Base-by-base conservation (phyloP, 139 green algal genomes). In the Chlamydomonas sphaeroides region DNA sequence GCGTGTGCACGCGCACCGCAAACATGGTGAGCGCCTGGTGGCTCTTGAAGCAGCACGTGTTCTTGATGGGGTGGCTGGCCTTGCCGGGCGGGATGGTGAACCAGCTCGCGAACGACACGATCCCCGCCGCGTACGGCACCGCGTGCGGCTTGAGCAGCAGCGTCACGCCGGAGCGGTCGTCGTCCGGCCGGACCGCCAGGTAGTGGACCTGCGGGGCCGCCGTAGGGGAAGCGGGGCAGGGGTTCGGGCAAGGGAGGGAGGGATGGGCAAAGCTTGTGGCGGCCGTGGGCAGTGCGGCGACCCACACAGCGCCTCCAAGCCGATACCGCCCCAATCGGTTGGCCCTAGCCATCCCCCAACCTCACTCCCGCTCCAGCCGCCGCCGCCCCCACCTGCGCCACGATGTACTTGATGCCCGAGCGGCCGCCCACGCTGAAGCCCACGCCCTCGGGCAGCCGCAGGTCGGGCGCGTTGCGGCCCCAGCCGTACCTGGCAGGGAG, bases 1-100 rank as follows among this genome's bases (percentile, higher is more conserved):
- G 95, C 0, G 95, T 96, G 87, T 98, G 95, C 79, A 98, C 95
- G 14, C 95, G 81, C 62, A 94, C 92, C 0, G 92, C 95, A 85
- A 98, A 96, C 45, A 89, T 93, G 39, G 84, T 89, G 26, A 96
- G 67, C 15, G 91, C 87, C 83, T 97, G 88, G 66, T 96, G 92
- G 28, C 85, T 89, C 78, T 83, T 75, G 76, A 95, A 97, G 90
- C 93, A 98, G 93, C 93, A 98, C 41, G 49, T 48, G 85, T 96
- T 96, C 35, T 79, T n/a, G 25, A 97, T 87, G 5, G 90, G 84
- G 75, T 90, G 69, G 36, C 66, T 68, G 30, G 73, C 32, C 72
- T 84, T 62, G 35, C 84, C 36, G 0, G 94, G 92, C 5, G 92
- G 92, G 32, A 98, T 93, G 57, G 28, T 63, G 76, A 98, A 98